phyloP scores from a whole-genome alignment of 2,329 filamentous ascomycete genomes.

The Alternaria dauci region DNA sequence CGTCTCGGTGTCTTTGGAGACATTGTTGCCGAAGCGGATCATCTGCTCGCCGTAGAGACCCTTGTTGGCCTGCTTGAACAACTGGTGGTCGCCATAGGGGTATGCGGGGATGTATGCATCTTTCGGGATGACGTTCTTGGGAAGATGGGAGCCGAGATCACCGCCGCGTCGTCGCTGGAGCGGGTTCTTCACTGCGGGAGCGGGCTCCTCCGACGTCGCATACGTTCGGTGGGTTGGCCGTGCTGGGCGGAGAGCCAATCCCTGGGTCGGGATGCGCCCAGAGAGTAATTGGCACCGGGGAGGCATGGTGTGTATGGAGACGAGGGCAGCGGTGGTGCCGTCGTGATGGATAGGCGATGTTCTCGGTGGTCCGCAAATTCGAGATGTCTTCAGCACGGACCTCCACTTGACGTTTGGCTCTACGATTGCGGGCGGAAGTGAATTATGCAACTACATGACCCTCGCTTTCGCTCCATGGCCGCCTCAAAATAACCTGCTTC shows the following conservation, averaged over 20 bases:
- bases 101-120: conserved; percentile 60
- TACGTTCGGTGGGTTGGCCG: conserved; percentile 38
- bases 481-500: neutral
- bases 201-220: conserved; percentile 28
- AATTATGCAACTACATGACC: neutral
- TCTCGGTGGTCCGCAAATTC: conserved; percentile 39
- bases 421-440: conserved; percentile 6
- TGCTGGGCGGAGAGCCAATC: conserved; percentile 19
- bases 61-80: conserved; percentile 82
- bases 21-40: conserved; percentile 82
- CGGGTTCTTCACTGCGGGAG: conserved; percentile 34
- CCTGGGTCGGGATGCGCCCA: conserved; percentile 26
- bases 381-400: conserved; percentile 10
- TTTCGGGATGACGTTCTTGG: conserved; percentile 44
- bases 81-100: conserved; percentile 72
- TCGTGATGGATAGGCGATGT: conserved; percentile 22
- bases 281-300: conserved; percentile 42
- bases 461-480: neutral
- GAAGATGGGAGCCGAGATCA: conserved; percentile 48
- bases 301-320: conserved; percentile 32
- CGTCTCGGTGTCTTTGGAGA: conserved; percentile 71
- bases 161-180: conserved; percentile 41
- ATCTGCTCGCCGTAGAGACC: conserved; percentile 75
- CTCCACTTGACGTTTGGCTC: conserved; percentile 7
- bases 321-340: conserved; percentile 22